Evolutionary conservation across 352 stramenopile genomes (phyloP).

Genomic region (Phytophthora idaei): DNA sequence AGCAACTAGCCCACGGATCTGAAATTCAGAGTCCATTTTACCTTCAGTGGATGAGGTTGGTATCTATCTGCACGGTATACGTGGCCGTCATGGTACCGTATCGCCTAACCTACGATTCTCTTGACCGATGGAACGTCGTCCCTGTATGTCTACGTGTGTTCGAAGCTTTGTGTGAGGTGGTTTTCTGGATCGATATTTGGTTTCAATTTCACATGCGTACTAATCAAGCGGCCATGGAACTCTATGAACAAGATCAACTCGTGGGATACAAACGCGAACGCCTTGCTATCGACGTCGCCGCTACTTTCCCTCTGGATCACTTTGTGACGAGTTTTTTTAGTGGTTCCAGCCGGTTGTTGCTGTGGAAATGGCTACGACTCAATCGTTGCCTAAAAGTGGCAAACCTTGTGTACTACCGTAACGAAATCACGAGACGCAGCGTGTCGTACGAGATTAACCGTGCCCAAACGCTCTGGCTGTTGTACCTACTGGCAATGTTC

Average conservation of each 20-base stretch:
- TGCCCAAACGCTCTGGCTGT: slow-evolving; percentile 56
- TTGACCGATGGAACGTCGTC: slow-evolving; percentile 50
- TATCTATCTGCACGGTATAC: slow-evolving; percentile 55
- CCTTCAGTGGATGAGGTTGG: slow-evolving; percentile 56
- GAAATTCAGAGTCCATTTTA: slow-evolving; percentile 69
- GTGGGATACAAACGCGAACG: slow-evolving; percentile 60
- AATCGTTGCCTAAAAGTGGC: slow-evolving; percentile 63
- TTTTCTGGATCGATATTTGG: slow-evolving; percentile 63
- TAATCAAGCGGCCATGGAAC: slow-evolving; percentile 58
- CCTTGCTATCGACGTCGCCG: slow-evolving; percentile 43
- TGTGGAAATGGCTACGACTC: slow-evolving; percentile 50
- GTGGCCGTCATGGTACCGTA: slow-evolving; percentile 56
- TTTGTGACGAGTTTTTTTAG: slow-evolving; percentile 35
- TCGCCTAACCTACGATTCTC: slow-evolving; percentile 58
- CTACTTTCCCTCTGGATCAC: slow-evolving; percentile 59
- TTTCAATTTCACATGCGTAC: slow-evolving; percentile 62
- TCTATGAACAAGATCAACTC: slow-evolving; percentile 68
- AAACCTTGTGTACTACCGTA: slow-evolving; percentile 63
- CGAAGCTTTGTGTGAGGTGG: slow-evolving; percentile 50
- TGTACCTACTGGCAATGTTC: slow-evolving; percentile 67
- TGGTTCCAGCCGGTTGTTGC: slow-evolving; percentile 2
- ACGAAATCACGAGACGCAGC: slow-evolving; percentile 65
- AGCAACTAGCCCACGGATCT: slow-evolving; percentile 39
- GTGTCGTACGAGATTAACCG: slow-evolving; percentile 65
- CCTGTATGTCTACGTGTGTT: slow-evolving; percentile 38